Percentiles rank a stretch among this genome's conserved stretches.
phyloP scores from a whole-genome alignment of 768 basidiomycete genomes.

The Termitomyces sp. region DNA sequence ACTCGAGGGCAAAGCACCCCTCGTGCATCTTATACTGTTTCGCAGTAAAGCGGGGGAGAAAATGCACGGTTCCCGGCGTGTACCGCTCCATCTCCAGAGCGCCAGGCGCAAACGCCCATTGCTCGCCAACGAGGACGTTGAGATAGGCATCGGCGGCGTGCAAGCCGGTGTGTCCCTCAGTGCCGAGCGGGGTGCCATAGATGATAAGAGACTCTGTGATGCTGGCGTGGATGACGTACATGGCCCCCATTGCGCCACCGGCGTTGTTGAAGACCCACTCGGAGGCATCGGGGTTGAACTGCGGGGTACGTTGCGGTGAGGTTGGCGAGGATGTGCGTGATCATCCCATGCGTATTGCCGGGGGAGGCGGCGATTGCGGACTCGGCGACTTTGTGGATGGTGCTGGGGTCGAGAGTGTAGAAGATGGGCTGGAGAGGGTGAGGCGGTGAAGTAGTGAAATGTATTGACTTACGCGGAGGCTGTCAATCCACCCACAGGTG shows the following conservation, averaged over 20 bases:
- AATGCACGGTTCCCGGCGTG: constrained; percentile 77
- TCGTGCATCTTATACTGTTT: constrained; percentile 99
- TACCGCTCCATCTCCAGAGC: constrained; percentile 84
- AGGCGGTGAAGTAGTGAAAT: neutral
- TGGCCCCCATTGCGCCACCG: constrained; percentile 96
- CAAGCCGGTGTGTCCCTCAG: constrained; percentile 91
- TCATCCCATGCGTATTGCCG: constrained; percentile 66
- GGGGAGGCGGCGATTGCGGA: constrained; percentile 65
- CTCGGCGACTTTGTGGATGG: constrained; percentile 68
- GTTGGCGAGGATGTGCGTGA: constrained; percentile 76
- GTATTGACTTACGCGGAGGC: constrained; percentile 46
- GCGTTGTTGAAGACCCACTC: constrained; percentile 99
- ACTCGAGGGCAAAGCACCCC: constrained; percentile 94
- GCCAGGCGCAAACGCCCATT: constrained; percentile 89
- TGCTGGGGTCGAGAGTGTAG: constrained; percentile 77
- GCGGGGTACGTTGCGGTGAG: constrained; percentile 68
- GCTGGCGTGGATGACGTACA: constrained; percentile 96
- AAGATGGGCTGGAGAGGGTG: constrained; percentile 37
- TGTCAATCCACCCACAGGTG: constrained; percentile 48
- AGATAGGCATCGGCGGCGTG: constrained; percentile 99
- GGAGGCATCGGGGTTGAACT: constrained; percentile 48
- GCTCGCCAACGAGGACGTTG: constrained; percentile 89
- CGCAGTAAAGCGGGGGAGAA: constrained; percentile 72
- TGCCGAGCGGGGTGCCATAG: constrained; percentile 94
- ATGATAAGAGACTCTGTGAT: constrained; percentile 97